A percentile compares a stretch with the other conserved stretches of the same genome.
phyloP scores from a whole-genome alignment of 352 stramenopile species.

The Globisporangium paroecandrum region DNA sequence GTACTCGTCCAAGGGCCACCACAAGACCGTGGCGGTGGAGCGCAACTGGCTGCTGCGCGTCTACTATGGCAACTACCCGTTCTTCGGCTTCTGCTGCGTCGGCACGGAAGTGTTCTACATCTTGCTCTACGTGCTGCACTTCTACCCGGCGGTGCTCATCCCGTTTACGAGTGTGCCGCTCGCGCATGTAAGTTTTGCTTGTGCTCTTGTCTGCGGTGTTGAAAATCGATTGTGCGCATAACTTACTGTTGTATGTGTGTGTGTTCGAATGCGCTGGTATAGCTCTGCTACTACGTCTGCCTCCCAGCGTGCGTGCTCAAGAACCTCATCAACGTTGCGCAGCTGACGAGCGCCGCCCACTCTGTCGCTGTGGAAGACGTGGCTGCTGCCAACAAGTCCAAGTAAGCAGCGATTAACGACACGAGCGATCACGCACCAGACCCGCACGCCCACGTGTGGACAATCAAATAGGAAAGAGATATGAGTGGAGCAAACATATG shows the following conservation, averaged over 20 bases:
- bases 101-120: constrained; percentile 92
- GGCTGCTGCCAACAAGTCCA: constrained; percentile 48
- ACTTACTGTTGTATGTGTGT: not conserved
- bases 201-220: not conserved
- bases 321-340: constrained; percentile 91
- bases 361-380: constrained; percentile 72
- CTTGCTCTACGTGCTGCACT: constrained; percentile 87
- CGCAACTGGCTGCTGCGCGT: constrained; percentile 94
- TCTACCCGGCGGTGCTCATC: constrained; percentile 62
- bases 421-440: too few species aligned
- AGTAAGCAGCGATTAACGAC: constrained; percentile 22
- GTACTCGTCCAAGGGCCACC: constrained; percentile 93
- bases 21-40: constrained; percentile 91
- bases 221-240: constrained; percentile 5
- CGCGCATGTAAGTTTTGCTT: constrained; percentile 33
- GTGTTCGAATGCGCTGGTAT: not conserved
- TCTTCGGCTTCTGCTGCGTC: constrained; percentile 94
- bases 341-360: constrained; percentile 84
- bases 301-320: constrained; percentile 90
- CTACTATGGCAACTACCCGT: constrained; percentile 91
- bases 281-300: constrained; percentile 86
- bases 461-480: not conserved
- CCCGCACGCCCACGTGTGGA: too few species aligned
- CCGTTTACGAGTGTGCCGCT: constrained; percentile 53
- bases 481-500: too few species aligned